These are phyloP conservation scores for Yamadazyma philogaea DNA, from an alignment of 805 yeast genomes.

Conservation along the genomic window DNA sequence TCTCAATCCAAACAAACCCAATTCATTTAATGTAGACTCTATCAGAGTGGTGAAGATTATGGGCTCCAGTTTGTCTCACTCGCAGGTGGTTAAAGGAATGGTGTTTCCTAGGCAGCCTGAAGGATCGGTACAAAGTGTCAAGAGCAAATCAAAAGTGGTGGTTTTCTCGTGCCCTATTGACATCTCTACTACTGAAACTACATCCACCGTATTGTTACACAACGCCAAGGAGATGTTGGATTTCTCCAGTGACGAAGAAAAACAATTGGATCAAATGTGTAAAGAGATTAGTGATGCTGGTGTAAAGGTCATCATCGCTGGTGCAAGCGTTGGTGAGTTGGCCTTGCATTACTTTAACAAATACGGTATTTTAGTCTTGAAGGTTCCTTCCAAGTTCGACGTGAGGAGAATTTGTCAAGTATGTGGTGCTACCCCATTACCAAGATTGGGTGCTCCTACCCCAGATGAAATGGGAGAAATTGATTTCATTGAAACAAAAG, in stretches of 20 bases:
- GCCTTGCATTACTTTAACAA: conserved; percentile 91
- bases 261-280: conserved; percentile 81
- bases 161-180: conserved; percentile 93
- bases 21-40: conserved; percentile 82
- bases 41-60: conserved; percentile 93
- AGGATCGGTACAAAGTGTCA: conserved; percentile 70
- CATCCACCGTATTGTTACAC: conserved; percentile 93
- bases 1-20: conserved; percentile 61
- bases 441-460: conserved; percentile 90
- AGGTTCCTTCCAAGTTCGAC: conserved; percentile 92
- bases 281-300: conserved; percentile 83
- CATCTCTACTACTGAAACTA: conserved; percentile 94
- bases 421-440: conserved; percentile 95
- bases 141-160: conserved; percentile 72
- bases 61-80: conserved; percentile 77
- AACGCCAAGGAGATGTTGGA: conserved; percentile 96
- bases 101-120: conserved; percentile 98
- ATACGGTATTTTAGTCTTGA: conserved; percentile 77
- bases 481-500: conserved; percentile 85
- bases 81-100: conserved; percentile 92
- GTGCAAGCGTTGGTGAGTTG: conserved; percentile 87
- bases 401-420: conserved; percentile 91
- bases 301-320: conserved; percentile 87
- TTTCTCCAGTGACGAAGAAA: conserved; percentile 94
- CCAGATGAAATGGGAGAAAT: conserved; percentile 90